A percentile compares a stretch with the other conserved stretches of the same genome.
Conservation (phyloP, 1,139 yeast genomes). For the Hyphopichia khmerensis region DNA sequence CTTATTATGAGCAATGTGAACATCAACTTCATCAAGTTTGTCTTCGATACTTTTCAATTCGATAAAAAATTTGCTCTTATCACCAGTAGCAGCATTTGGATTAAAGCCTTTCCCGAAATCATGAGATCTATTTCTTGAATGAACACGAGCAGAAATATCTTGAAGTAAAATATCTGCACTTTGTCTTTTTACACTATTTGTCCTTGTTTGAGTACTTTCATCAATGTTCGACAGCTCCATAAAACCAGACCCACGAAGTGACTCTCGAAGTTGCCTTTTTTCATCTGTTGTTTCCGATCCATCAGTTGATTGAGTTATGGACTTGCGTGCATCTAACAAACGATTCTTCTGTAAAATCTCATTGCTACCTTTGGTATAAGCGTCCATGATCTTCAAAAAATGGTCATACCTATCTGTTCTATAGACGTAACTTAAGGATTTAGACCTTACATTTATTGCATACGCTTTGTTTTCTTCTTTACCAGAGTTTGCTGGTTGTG, state of each 20-base stretch:
- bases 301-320: slow-evolving; percentile 13
- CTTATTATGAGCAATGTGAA: slow-evolving; percentile 60
- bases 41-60: slow-evolving; percentile 59
- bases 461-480: slow-evolving; percentile 28
- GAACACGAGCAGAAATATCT: slow-evolving; percentile 56
- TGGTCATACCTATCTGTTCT: slow-evolving; percentile 66
- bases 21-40: slow-evolving; percentile 64
- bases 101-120: slow-evolving; percentile 31
- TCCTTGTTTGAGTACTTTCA: slow-evolving; percentile 24
- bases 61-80: slow-evolving; percentile 31
- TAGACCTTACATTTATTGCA: slow-evolving; percentile 47
- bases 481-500: slow-evolving; percentile 8
- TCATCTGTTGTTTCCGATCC: slow-evolving; percentile 29
- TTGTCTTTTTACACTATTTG: slow-evolving; percentile 29
- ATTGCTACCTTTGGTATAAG: slow-evolving; percentile 63
- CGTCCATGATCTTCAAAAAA: slow-evolving; percentile 54
- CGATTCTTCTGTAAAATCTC: slow-evolving; percentile 54
- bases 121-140: slow-evolving; percentile 52
- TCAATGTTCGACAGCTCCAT: slow-evolving; percentile 23
- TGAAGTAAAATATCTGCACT: slow-evolving; percentile 46
- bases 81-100: slow-evolving; percentile 10
- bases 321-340: slow-evolving; percentile 31
- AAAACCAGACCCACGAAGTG: slow-evolving; percentile 38
- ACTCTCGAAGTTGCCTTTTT: slow-evolving; percentile 40
- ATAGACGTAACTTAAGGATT: slow-evolving; percentile 55